Evolutionary conservation across 108 stramenopile genomes (phyloP).

Genomic region (Nitzschia sp.): DNA sequence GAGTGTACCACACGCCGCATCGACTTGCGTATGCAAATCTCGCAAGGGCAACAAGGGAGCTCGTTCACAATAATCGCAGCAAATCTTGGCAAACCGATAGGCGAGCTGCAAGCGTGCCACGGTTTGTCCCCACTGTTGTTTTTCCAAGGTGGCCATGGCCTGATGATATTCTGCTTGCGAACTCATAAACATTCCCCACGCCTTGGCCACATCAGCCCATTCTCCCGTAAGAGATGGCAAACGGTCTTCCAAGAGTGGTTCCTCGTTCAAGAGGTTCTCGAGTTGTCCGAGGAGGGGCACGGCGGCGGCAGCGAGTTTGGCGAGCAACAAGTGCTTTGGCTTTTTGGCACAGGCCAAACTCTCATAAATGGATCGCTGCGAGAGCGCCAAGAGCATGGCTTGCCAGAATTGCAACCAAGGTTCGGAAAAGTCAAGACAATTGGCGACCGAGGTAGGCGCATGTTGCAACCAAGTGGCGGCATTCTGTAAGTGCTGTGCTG

Average conservation of each 20-base stretch:
- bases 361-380: conserved; percentile 50
- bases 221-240: conserved; percentile 10
- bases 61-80: conserved; percentile 12
- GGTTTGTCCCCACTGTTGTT: conserved; percentile 30
- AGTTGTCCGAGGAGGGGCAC: conserved; percentile 32
- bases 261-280: conserved; percentile 15
- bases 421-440: conserved; percentile 21
- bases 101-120: conserved; percentile 30
- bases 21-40: conserved; percentile 5
- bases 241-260: background rate
- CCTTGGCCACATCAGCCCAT: conserved; percentile 28
- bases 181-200: conserved; percentile 42
- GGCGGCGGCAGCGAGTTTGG: conserved; percentile 47
- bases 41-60: conserved; percentile 5
- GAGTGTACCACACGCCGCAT: background rate
- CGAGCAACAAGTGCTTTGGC: conserved; percentile 39
- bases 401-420: conserved; percentile 45
- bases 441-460: conserved; percentile 3
- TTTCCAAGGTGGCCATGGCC: conserved; percentile 22
- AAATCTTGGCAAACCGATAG: conserved; percentile 8
- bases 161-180: conserved; percentile 49
- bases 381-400: conserved; percentile 36
- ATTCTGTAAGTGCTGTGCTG: conserved; percentile 38
- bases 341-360: conserved; percentile 22
- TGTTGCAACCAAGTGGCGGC: conserved; percentile 40